Evolutionary conservation across 768 basidiomycete species (phyloP), one percentile per base, ranked within the genome.

Genomic region (Hemileccinum impolitum): DNA sequence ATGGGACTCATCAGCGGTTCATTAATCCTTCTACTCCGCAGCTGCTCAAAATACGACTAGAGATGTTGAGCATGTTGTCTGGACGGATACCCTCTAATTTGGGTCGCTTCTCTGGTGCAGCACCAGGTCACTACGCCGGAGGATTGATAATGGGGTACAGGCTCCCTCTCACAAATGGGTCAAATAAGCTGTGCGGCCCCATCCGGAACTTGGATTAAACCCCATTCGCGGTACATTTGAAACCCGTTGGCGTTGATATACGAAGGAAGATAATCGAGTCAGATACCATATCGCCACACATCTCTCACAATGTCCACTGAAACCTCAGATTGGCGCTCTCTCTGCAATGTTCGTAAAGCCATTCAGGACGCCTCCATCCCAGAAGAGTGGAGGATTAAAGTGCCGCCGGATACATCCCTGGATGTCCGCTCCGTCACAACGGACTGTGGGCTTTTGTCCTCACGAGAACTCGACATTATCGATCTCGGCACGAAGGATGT

Each of bases 401-500:
- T 45, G 9, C 63, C 62, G 1, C 41, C 34, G 8, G 53, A 65
- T 41, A 32, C 53, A 30, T 52, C 40, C 17, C 8, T 53, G 32
- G 58, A 60, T 14, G 63, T 64, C 6, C 58, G 63, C 23, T 46
- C 18, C 32, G 30, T 65, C 34, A 56, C 58, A 12, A 48, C 51
- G 18, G 48, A 53, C 12, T 65, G 55, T 34, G 52, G 63, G n/a
- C 49, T 64, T 3, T 37, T 64, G 14, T 65, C 63, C 9, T 3
- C 42, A 31, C 52, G 58, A 35, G 63, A 64, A 30, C 52, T 63
- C 6, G 49, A 39, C 6, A 55, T 63, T 1, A 50, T 63, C 39
- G 38, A 56, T n/a, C 52, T 65, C 26, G 60, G 63, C 18, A 52
- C 55, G 6, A 62, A 47, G n/a, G 55, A 65, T n/a, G 63, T 64